Evolutionary conservation across 164 flowering plant genomes (phyloP), one percentile per base, ranked within the genome.

Genomic region (Chimonanthus praecox): DNA sequence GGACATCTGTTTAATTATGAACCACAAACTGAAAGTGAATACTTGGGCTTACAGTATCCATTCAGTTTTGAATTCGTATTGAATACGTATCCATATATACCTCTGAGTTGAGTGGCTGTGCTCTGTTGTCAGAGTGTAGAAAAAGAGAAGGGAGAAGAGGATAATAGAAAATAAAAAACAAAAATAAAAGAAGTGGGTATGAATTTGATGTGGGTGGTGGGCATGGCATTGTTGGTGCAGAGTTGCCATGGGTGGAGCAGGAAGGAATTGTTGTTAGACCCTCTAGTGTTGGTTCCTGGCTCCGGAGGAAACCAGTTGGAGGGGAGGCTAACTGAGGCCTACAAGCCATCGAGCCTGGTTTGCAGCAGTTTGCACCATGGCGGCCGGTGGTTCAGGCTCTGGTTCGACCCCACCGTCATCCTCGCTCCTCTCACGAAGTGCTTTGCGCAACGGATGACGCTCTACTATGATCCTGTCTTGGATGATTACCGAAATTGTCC

Each of bases 271-370:
- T 43, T 84, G 33, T 33, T 33, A 33, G 33, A 92, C 77, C 98
- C 98, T n/a, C 21, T 94, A 70, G 80, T 94, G 64, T 74, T 94
- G 60, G 86, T 94, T 1, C 98, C 98, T 0, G 97, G 98, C 1
- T 85, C 20, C 50, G 98, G 98, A 0, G 98, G 97, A 20, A 94
- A 90, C 84, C 98, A 92, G 74, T 81, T 94, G 7, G 98, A 94
- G 73, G 97, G 85, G 0, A 75, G 93, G 78, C 74, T 92, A 7
- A 90, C 88, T 44, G 58, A 68, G 3, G 77, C 71, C 16, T 94
- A 89, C 86, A 86, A 84, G 77, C 83, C 94, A 13, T 65, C 88
- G n/a, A 85, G 84, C 78, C 69, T 81, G 15, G 4, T 85, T 20
- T 94, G 98, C 85, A 78, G 66, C 69, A 60, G 73, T 4, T 47